Base-by-base conservation (phyloP, 192 early-diverging fungal genomes). In the Gamsiella multidivaricata region DNA sequence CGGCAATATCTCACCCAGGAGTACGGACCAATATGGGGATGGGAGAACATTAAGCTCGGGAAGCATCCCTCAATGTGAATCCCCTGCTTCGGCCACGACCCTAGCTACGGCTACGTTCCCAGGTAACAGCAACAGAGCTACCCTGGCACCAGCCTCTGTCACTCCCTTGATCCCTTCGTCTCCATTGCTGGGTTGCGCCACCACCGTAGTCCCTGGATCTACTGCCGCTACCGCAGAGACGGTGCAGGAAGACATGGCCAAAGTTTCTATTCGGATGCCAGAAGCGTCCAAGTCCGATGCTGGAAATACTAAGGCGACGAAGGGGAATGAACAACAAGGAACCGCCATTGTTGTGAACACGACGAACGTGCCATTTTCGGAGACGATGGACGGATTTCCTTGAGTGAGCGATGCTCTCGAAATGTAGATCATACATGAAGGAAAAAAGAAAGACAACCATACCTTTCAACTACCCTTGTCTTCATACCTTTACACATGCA, bases 341-440 rank as follows among this genome's bases (percentile, higher is more conserved):
- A n/a, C 15, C n/a, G 45, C 71, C 6, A 59, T 65, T 54, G 46
- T 75, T 46, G 71, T 75, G 33, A 75, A 75, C 41, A 61, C 57
- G n/a, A 32, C 55, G 1, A 58, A 45, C 33, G 51, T 75, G 12
- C 52, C 67, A 14, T 69, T 69, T 15, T 69, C 67, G 15, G 70
- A 73, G 54, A 33, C 41, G 22, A 75, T 75, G 63, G 56, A 75
- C 25, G 69, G 69, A 5, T 75, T 75, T 31, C 71, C 71, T 10
- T 75, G 52, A 58, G 20, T 43, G 26, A 41, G 23, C 18, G 47
- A 7, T 23, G 46, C 6, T 22, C 5, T 22, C 22, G 18, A 5
- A 18, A 49, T 23, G 46, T 23, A n/a, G n/a, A n/a, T n/a, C n/a
- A n/a, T n/a, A n/a, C n/a, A n/a, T n/a, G n/a, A n/a, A n/a, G n/a